Evolutionary conservation across 371 early-diverging fungal genomes (phyloP).

Genomic region (Coemansia sp.): DNA sequence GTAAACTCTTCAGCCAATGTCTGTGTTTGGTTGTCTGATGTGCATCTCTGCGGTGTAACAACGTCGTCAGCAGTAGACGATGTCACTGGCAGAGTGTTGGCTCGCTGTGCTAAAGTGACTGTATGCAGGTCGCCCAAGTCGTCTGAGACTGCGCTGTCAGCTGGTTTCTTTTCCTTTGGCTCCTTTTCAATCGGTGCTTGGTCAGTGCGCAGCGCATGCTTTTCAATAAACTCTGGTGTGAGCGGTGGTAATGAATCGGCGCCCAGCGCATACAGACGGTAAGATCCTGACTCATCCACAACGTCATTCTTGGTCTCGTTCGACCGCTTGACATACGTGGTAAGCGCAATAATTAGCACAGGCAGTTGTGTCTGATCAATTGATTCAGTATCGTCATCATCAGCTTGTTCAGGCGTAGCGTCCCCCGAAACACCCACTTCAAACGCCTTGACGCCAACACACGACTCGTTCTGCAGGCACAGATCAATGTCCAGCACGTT

Average conservation of each 20-base stretch:
- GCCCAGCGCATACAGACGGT: conserved; percentile 43
- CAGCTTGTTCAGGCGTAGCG: not conserved
- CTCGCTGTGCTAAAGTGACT: conserved; percentile 4
- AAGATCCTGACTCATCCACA: conserved; percentile 25
- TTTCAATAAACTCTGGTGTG: conserved; percentile 28
- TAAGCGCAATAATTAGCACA: conserved; percentile 32
- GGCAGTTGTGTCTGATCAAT: conserved; percentile 24
- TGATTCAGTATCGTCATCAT: not conserved
- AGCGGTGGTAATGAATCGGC: conserved; percentile 28
- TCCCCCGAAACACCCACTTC: conserved; percentile 14
- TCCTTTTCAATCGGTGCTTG: no score
- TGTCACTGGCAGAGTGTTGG: conserved; percentile 9
- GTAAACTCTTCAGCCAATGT: not conserved
- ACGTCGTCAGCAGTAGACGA: not conserved
- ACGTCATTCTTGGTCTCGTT: conserved; percentile 12
- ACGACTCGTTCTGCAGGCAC: conserved; percentile 33
- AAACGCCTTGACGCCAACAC: conserved; percentile 49
- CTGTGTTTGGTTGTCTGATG: not conserved
- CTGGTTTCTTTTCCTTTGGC: not conserved
- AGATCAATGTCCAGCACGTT: conserved; percentile 43
- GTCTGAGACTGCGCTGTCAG: conserved; percentile 2
- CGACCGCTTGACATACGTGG: conserved; percentile 40
- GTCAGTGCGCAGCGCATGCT: conserved; percentile 17
- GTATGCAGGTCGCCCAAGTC: not conserved
- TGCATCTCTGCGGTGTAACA: not conserved